Conservation (phyloP, 495 filamentous ascomycete genomes). For the Venustampulla echinocandica region DNA sequence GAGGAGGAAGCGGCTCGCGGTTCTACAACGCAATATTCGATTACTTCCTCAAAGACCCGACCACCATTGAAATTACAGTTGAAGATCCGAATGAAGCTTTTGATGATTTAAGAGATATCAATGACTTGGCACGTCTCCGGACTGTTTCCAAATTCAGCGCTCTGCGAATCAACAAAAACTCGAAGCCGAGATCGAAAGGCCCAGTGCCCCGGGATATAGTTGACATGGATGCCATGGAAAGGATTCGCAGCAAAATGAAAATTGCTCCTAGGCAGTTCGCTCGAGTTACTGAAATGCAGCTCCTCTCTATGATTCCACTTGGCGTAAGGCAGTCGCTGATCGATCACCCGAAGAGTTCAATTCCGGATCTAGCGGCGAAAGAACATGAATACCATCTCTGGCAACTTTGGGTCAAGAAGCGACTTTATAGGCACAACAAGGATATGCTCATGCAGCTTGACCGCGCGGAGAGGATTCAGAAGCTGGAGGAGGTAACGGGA, state of each 20-base stretch:
- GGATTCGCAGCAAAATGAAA: constrained; percentile 58
- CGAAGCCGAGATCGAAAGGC: constrained; percentile 29
- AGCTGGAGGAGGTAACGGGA: constrained; percentile 67
- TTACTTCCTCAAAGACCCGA: constrained; percentile 49
- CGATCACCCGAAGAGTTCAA: constrained; percentile 27
- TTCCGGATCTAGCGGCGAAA: constrained; percentile 31
- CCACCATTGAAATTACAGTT: constrained; percentile 76
- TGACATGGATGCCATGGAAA: constrained; percentile 44
- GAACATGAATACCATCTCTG: constrained; percentile 69
- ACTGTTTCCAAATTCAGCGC: constrained; percentile 41
- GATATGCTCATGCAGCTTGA: constrained; percentile 75
- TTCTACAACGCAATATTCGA: constrained; percentile 74
- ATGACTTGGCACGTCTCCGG: constrained; percentile 65
- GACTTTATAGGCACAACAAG: constrained; percentile 69
- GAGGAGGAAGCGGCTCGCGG: constrained; percentile 64
- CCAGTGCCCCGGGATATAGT: constrained; percentile 60
- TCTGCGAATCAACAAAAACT: constrained; percentile 41
- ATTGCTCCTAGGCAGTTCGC: constrained; percentile 82
- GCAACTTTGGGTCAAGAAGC: constrained; percentile 72
- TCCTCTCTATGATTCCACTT: constrained; percentile 64
- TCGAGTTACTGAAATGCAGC: constrained; percentile 79
- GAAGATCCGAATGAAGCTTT: constrained; percentile 96
- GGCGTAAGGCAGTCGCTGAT: constrained; percentile 43
- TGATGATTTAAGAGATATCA: constrained; percentile 77
- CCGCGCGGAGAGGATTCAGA: constrained; percentile 62